phyloP scores from a whole-genome alignment of 306 rosid genomes.

The Medicago lupulina region DNA sequence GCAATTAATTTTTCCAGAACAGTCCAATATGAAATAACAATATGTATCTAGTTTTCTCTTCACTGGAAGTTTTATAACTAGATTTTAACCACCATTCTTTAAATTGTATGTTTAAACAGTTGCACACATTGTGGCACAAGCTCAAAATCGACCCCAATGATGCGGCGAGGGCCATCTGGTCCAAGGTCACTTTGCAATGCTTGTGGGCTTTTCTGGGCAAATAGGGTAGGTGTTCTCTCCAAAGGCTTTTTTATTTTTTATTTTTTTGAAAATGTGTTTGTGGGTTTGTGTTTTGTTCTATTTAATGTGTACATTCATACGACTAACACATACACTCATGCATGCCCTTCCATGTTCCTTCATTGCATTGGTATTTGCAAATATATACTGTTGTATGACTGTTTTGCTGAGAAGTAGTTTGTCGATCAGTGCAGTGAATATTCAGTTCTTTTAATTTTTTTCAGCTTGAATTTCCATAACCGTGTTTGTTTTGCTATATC shows the following conservation, averaged over 20 bases:
- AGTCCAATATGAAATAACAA: not conserved
- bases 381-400: not conserved
- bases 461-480: constrained; percentile 1
- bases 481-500: not conserved
- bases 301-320: constrained; percentile 5
- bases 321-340: constrained; percentile 11
- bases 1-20: not conserved
- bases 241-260: constrained; percentile 16
- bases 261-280: not conserved
- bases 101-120: constrained; percentile 54
- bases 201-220: constrained; percentile 96
- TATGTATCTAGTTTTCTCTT: constrained; percentile 10
- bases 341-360: constrained; percentile 1
- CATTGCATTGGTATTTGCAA: constrained; percentile 6
- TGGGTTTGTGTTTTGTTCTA: not conserved
- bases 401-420: constrained; percentile 11
- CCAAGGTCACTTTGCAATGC: constrained; percentile 97
- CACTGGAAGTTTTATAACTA: constrained; percentile 5
- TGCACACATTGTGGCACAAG: constrained; percentile 89
- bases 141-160: constrained; percentile 92
- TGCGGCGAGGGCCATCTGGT: constrained; percentile 98
- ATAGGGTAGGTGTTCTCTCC: constrained; percentile 69
- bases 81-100: constrained; percentile 30
- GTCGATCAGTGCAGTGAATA: not conserved
- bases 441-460: not conserved